A percentile compares a stretch with the other conserved stretches of the same genome.
Evolutionary conservation across 1,284 basidiomycete species (phyloP).

Genomic region (Golubevia pallescens): DNA sequence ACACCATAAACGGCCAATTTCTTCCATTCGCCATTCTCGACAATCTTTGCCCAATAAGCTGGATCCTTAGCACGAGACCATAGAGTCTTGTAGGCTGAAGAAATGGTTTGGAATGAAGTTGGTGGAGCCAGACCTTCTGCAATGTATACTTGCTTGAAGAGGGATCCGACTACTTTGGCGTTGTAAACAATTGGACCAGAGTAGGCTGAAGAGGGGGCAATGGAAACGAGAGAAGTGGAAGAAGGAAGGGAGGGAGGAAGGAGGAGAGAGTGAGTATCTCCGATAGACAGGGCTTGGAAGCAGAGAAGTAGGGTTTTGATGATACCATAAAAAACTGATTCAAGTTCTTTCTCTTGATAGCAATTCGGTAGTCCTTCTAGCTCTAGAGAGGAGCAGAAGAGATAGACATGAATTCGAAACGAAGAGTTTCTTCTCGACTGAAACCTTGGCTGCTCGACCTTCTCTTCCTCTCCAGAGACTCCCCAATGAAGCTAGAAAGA

Average conservation of each 20-base stretch:
- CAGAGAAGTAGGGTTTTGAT: too few species aligned
- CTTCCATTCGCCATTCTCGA: slow-evolving; percentile 58
- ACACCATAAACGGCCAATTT: slow-evolving; percentile 53
- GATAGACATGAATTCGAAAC: too few species aligned
- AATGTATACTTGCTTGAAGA: slow-evolving; percentile 63
- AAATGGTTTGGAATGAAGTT: slow-evolving; percentile 34
- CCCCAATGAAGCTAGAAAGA: background rate
- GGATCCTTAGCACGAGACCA: slow-evolving; percentile 37
- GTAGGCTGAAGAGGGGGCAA: slow-evolving; percentile 23
- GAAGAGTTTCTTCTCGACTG: too few species aligned
- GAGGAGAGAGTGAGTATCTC: background rate
- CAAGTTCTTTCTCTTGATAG: too few species aligned
- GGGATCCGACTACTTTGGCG: slow-evolving; percentile 43
- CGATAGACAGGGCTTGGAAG: too few species aligned
- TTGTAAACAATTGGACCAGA: slow-evolving; percentile 61
- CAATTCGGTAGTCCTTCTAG: too few species aligned
- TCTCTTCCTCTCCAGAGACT: too few species aligned
- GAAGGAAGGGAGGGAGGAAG: background rate
- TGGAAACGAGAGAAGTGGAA: too few species aligned
- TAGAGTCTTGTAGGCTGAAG: slow-evolving; percentile 50
- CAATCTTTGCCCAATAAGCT: slow-evolving; percentile 47
- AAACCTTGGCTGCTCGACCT: too few species aligned
- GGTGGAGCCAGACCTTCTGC: slow-evolving; percentile 60
- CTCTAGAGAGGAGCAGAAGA: too few species aligned
- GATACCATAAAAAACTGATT: too few species aligned